Conservation (phyloP, 106 monocot genomes). For the Platanthera zijinensis region DNA sequence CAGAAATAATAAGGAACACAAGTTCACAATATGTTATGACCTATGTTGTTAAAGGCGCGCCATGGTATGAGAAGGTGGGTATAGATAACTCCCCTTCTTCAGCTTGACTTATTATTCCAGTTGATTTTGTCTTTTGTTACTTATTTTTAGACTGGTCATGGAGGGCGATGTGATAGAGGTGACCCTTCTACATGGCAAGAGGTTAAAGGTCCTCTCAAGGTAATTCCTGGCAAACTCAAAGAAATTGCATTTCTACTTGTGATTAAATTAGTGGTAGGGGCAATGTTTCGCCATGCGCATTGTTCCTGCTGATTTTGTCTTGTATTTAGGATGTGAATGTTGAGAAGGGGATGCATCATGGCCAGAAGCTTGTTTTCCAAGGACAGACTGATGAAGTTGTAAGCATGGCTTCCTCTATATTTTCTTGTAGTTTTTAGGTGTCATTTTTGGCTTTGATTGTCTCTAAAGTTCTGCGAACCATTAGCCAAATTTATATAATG, state of each 20-base stretch:
- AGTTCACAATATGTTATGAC: no score
- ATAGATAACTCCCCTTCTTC: background rate
- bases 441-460: background rate
- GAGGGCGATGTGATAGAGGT: conserved; percentile 87
- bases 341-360: conserved; percentile 89
- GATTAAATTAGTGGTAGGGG: no score
- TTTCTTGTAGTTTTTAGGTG: no score
- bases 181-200: conserved; percentile 88
- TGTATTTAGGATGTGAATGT: conserved; percentile 79
- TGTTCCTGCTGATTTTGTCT: no score
- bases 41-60: conserved; percentile 13
- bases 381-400: conserved; percentile 91
- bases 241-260: no score
- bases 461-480: background rate
- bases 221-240: conserved; percentile 10
- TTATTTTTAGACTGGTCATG: conserved; percentile 71
- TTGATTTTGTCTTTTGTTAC: conserved; percentile 2
- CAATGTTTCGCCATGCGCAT: no score
- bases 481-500: background rate
- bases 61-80: conserved; percentile 91
- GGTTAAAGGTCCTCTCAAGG: conserved; percentile 77
- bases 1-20: no score
- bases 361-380: conserved; percentile 72
- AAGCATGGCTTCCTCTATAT: conserved; percentile 8
- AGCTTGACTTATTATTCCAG: conserved; percentile 5